Base-by-base conservation (phyloP, 2,329 filamentous ascomycete genomes). In the Colletotrichum spaethianum region DNA sequence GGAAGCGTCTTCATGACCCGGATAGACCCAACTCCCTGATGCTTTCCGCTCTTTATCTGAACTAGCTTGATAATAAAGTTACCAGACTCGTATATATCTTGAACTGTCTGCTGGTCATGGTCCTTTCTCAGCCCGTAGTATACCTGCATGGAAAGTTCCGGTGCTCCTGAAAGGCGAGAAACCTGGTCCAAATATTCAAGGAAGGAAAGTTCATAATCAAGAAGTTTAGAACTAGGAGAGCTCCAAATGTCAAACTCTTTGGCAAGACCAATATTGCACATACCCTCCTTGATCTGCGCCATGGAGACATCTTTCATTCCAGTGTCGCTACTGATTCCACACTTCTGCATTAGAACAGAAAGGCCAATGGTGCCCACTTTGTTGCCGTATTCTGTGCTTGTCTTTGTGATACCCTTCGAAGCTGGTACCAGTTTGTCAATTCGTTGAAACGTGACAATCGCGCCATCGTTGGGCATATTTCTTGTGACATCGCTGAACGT, bases 191-290 rank as follows among this genome's bases (percentile, higher is more conserved):
- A 6, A 12, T 66, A 59, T 1, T 59, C 33, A n/a, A 20, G 31
- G 4, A 66, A 48, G 6, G 44, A 31, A 6, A 66, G 53, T 9
- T 56, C 63, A 8, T 60, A 46, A 18, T 60, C 53, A 18, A 66
- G 53, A 6, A 66, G 53, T 18, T 23, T 66, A 33, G 42, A 38
- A 1, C 12, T 28, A 7, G 20, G 31, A 14, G 36, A 48, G 20
- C 40, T 57, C 59, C 63, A 65, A 6, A 65, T 46, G 53, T 59
- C 63, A 31, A 65, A 57, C 31, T 65, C 40, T n/a, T 65, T 65
- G 18, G 63, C 52, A 1, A 46, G 53, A 31, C 53, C 40, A 5
- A 65, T 48, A 2, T 9, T 20, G 33, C 36, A 11, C 33, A 63
- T 63, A 8, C 38, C 46, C 11, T 53, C 46, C 48, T 53, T 44